These are phyloP conservation scores for Apodospora peruviana DNA, from an alignment of 495 filamentous ascomycete genomes.

Conservation along the genomic window DNA sequence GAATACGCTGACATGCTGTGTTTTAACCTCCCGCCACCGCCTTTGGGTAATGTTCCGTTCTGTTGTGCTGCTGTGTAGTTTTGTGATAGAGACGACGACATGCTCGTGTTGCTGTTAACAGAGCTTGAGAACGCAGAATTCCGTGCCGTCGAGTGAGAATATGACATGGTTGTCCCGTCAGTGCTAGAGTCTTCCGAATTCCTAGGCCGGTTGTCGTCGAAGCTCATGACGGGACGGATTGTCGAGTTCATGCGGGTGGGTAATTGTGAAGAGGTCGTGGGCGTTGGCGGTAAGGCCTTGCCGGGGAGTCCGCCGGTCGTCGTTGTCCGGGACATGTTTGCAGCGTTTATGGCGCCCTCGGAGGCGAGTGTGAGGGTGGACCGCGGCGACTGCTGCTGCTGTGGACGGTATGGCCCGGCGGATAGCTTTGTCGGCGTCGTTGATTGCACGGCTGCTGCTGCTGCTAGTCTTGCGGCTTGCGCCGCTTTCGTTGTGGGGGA, in stretches of 20 bases:
- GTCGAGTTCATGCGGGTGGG: constrained; percentile 32
- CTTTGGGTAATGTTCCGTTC: constrained; percentile 8
- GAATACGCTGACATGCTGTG: constrained; percentile 7
- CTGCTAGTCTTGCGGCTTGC: constrained; percentile 10
- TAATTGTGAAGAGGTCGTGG: constrained; percentile 4
- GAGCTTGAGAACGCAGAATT: constrained; percentile 45
- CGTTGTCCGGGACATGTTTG: constrained; percentile 22
- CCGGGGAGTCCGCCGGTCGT: constrained; percentile 12
- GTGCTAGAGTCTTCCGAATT: constrained; percentile 24
- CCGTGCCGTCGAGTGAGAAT: constrained; percentile 22
- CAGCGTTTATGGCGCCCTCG: constrained; percentile 28
- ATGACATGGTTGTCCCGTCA: constrained; percentile 19
- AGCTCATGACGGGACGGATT: constrained; percentile 42
- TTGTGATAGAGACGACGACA: constrained; percentile 31
- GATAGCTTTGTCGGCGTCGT: constrained; percentile 12
- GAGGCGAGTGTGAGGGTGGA: constrained; percentile 28
- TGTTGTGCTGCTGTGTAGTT: constrained; percentile 20
- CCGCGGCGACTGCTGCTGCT: constrained; percentile 16
- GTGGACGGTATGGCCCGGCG: constrained; percentile 3
- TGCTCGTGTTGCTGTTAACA: constrained; percentile 39
- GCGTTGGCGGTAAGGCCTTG: constrained; percentile 12
- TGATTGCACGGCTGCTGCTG: constrained; percentile 2
- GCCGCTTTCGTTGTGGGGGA: constrained; percentile 8
- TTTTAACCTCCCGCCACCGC: constrained; percentile 21
- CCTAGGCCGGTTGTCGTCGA: constrained; percentile 27